These are phyloP conservation scores for Neurospora crassa DNA, from an alignment of 2,329 filamentous ascomycete genomes.

Conservation along the genomic window DNA sequence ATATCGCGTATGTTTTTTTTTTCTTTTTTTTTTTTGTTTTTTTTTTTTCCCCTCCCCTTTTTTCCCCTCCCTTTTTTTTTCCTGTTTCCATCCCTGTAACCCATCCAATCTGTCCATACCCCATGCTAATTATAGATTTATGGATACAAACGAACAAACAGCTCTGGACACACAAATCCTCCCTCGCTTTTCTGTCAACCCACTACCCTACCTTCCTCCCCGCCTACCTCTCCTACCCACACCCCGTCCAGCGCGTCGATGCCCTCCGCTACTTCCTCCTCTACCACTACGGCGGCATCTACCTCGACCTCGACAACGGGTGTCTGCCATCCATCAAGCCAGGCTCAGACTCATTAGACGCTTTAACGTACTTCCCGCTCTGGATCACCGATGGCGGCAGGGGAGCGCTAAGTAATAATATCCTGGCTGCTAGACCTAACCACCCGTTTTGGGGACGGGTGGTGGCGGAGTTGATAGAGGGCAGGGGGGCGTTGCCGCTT, in stretches of 20 bases:
- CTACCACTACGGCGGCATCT: conserved; percentile 67
- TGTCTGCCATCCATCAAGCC: not conserved
- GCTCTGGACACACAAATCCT: conserved; percentile 67
- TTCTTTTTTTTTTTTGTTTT: no score
- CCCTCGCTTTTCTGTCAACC: conserved; percentile 59
- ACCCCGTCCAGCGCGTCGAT: conserved; percentile 69
- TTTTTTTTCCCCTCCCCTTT: accelerated
- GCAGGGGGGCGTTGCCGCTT: conserved; percentile 4
- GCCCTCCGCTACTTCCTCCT: conserved; percentile 73
- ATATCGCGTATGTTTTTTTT: conserved; percentile 47
- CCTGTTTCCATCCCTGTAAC: not conserved
- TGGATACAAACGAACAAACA: conserved; percentile 25
- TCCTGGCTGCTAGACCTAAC: conserved; percentile 15
- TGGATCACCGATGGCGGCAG: conserved; percentile 18
- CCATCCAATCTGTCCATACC: not conserved
- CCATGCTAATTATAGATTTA: not conserved
- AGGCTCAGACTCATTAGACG: not conserved
- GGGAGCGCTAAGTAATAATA: conserved; percentile 20
- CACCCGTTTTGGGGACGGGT: conserved; percentile 18
- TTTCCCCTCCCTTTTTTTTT: not conserved
- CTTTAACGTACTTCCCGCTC: conserved; percentile 15
- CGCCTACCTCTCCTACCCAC: conserved; percentile 64
- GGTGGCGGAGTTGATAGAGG: conserved; percentile 12
- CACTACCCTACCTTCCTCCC: conserved; percentile 72
- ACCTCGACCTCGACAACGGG: conserved; percentile 62